A percentile compares a stretch with the other conserved stretches of the same genome.
Evolutionary conservation across 1,284 basidiomycete species (phyloP).

Genomic region (Laetiporus sulphureus): DNA sequence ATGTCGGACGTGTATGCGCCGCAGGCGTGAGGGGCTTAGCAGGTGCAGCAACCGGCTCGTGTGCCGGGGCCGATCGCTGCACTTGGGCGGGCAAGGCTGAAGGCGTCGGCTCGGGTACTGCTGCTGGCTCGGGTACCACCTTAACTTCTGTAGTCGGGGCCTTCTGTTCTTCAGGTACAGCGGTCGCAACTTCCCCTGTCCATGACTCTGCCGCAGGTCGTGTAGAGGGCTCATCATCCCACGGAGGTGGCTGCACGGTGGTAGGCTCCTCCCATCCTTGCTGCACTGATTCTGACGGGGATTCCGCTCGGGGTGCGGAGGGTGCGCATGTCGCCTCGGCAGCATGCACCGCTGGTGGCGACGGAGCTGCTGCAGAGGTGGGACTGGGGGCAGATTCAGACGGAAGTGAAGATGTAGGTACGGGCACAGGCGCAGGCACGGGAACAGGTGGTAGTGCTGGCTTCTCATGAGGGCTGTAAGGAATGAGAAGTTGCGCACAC

Average conservation of each 20-base stretch:
- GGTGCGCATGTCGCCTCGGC: conserved; percentile 20
- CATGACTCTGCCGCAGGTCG: conserved; percentile 25
- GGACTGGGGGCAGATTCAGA: conserved; percentile 19
- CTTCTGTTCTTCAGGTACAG: conserved; percentile 29
- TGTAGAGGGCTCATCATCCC: conserved; percentile 63
- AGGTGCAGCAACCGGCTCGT: conserved; percentile 26
- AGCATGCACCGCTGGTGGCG: conserved; percentile 16
- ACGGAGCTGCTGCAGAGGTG: conserved; percentile 5
- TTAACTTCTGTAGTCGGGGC: conserved; percentile 17
- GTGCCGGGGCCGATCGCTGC: conserved; percentile 18
- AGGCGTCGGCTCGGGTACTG: conserved; percentile 22
- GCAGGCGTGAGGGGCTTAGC: conserved; percentile 31
- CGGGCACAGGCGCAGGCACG: conserved; percentile 19
- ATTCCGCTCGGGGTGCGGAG: conserved; percentile 30
- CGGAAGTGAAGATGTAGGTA: conserved; percentile 25
- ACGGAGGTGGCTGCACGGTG: conserved; percentile 60
- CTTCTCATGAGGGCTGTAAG: conserved; percentile 48
- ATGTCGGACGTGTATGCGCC: conserved; percentile 37
- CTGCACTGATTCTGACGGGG: conserved; percentile 22
- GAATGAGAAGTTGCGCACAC: background rate
- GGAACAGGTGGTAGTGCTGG: conserved; percentile 33
- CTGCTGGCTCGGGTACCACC: conserved; percentile 28
- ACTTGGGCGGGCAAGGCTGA: conserved; percentile 28
- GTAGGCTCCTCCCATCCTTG: conserved; percentile 68
- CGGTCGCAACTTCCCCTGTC: conserved; percentile 9